Conservation (phyloP, 495 filamentous ascomycete species). For the Podospora didyma region DNA sequence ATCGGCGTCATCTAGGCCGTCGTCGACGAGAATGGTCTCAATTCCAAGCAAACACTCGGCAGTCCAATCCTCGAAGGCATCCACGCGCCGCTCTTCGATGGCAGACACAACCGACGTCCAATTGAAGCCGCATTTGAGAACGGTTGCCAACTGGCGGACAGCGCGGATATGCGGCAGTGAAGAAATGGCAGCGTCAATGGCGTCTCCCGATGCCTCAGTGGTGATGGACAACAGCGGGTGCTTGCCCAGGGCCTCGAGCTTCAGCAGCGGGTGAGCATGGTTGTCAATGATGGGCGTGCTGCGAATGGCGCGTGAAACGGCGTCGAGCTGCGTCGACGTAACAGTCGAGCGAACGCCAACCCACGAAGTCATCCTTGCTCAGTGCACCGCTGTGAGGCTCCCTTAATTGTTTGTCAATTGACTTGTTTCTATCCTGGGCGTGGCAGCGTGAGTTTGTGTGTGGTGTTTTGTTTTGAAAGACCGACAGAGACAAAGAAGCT, state of each 20-base stretch:
- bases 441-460: too few species aligned
- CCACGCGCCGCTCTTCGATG: slow-evolving; percentile 50
- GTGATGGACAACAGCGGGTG: slow-evolving; percentile 66
- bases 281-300: slow-evolving; percentile 80
- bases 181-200: slow-evolving; percentile 51
- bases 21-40: slow-evolving; percentile 76
- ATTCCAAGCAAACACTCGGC: slow-evolving; percentile 67
- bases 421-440: too few species aligned
- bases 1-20: slow-evolving; percentile 58
- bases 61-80: slow-evolving; percentile 56
- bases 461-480: too few species aligned
- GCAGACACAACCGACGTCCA: slow-evolving; percentile 62
- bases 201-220: slow-evolving; percentile 68
- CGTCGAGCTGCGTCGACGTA: slow-evolving; percentile 26
- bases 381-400: too few species aligned
- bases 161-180: slow-evolving; percentile 69
- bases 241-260: slow-evolving; percentile 26
- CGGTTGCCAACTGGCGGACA: slow-evolving; percentile 59
- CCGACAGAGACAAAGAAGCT: too few species aligned
- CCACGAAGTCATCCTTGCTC: slow-evolving; percentile 25
- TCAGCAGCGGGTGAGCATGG: slow-evolving; percentile 70
- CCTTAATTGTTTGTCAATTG: too few species aligned
- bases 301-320: slow-evolving; percentile 47
- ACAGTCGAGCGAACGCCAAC: slow-evolving; percentile 26
- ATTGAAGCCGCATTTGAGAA: slow-evolving; percentile 55